Conservation (phyloP, 345 rosid species). For the Kandelia obovata region DNA sequence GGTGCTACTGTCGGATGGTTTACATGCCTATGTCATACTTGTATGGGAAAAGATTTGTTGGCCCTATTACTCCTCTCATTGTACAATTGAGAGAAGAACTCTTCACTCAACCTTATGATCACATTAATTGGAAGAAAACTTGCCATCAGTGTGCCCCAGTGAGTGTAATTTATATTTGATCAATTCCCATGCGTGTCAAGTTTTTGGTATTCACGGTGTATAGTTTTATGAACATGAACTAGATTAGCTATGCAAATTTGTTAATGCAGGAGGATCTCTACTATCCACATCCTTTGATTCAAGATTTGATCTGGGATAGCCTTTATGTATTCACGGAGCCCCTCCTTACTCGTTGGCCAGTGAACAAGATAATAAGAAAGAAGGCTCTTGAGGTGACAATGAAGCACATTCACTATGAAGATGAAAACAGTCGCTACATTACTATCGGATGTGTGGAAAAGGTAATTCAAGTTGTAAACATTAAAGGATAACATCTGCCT, state of each 20-base stretch:
- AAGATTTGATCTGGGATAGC: conserved; percentile 31
- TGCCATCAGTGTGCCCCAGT: conserved; percentile 18
- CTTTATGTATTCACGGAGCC: conserved; percentile 23
- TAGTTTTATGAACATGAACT: neutral
- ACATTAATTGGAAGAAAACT: conserved; percentile 5
- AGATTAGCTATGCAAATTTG: neutral
- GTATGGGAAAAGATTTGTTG: conserved; percentile 24
- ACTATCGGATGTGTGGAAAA: conserved; percentile 35
- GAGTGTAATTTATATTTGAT: neutral
- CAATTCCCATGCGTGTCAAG: neutral
- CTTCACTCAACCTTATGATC: conserved; percentile 6
- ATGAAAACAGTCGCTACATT: conserved; percentile 34
- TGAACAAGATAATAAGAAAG: conserved; percentile 25
- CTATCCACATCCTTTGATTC: conserved; percentile 22
- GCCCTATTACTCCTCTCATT: conserved; percentile 17
- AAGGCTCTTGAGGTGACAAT: conserved; percentile 21
- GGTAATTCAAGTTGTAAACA: neutral
- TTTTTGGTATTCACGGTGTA: neutral
- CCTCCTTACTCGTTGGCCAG: conserved; percentile 29
- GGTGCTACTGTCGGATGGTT: conserved; percentile 24
- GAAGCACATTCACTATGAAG: conserved; percentile 30
- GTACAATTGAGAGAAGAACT: conserved; percentile 18
- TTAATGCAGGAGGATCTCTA: conserved; percentile 30
- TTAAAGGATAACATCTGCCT: neutral
- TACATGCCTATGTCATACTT: conserved; percentile 28